Percentiles rank a stretch among this genome's conserved stretches.
Evolutionary conservation across 768 basidiomycete species (phyloP).

Genomic region (Asterophora parasitica): DNA sequence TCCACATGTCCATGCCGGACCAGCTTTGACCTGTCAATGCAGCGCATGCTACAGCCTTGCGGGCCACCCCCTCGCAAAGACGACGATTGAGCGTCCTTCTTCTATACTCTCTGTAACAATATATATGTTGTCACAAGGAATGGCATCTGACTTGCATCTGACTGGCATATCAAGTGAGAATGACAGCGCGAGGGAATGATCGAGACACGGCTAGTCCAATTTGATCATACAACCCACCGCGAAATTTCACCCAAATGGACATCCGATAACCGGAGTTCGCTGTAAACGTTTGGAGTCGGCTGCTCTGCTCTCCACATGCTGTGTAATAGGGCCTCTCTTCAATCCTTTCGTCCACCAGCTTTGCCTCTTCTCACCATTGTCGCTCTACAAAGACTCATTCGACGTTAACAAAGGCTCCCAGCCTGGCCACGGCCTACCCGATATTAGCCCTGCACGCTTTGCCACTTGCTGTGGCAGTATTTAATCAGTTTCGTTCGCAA

Average conservation of each 20-base stretch:
- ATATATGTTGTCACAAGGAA: not conserved
- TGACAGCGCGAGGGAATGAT: slow-evolving; percentile 3
- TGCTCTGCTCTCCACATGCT: slow-evolving; percentile 3
- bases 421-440: slow-evolving; percentile 6
- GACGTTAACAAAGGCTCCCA: not conserved
- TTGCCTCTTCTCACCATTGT: slow-evolving; percentile 2
- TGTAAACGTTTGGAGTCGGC: not conserved
- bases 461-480: slow-evolving; percentile 12
- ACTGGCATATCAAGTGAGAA: slow-evolving; percentile 7
- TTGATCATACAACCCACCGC: too few species aligned
- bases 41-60: slow-evolving; percentile 95
- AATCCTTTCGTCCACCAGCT: slow-evolving; percentile 4
- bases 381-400: slow-evolving; percentile 5
- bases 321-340: not conserved
- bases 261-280: slow-evolving; percentile 12
- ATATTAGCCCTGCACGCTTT: slow-evolving; percentile 6
- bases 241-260: slow-evolving; percentile 10
- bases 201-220: not conserved
- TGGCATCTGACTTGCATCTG: slow-evolving; percentile 12
- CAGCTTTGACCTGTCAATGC: slow-evolving; percentile 9
- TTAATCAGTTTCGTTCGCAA: slow-evolving; percentile 11
- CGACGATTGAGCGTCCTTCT: slow-evolving; percentile 47
- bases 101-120: not conserved
- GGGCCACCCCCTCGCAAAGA: slow-evolving; percentile 90
- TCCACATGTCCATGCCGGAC: slow-evolving; percentile 6